phyloP scores from a whole-genome alignment of 108 stramenopile species.

The Aurantiochytrium sp. region DNA sequence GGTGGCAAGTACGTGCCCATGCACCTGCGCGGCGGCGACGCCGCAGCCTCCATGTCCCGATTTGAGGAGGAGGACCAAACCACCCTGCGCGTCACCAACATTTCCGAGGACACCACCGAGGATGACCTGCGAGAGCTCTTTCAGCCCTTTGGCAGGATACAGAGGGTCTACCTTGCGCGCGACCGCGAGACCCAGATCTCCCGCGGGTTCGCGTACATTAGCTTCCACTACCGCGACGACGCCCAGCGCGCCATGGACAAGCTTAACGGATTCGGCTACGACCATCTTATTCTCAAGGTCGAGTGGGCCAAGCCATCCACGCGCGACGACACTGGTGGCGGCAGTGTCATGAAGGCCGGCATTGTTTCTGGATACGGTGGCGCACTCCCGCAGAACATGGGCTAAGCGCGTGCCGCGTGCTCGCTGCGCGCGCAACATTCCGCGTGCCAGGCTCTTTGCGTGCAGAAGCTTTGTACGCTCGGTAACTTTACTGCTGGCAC shows the following conservation, averaged over 20 bases:
- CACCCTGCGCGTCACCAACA: constrained; percentile 95
- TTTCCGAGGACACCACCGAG: constrained; percentile 92
- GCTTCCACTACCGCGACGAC: constrained; percentile 80
- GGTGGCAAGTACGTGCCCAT: constrained; percentile 15
- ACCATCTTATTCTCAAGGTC: constrained; percentile 97
- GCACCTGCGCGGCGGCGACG: not conserved
- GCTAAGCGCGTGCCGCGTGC: no score
- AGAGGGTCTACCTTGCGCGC: constrained; percentile 91
- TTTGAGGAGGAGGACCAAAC: constrained; percentile 78
- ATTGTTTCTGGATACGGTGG: constrained; percentile 25
- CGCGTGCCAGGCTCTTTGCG: no score
- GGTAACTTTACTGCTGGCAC: no score
- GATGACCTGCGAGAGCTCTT: constrained; percentile 90
- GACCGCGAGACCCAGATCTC: constrained; percentile 85
- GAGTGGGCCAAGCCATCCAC: constrained; percentile 96
- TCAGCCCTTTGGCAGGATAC: constrained; percentile 83
- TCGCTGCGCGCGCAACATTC: no score
- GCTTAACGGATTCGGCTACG: constrained; percentile 92
- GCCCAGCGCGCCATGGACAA: constrained; percentile 87
- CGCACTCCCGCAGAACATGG: constrained; percentile 25
- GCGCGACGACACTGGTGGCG: constrained; percentile 65
- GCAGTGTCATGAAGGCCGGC: constrained; percentile 25
- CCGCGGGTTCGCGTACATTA: constrained; percentile 93
- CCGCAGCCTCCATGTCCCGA: not conserved
- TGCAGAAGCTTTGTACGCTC: no score